phyloP scores from a whole-genome alignment of 2,329 filamentous ascomycete species.

The Cladosporium colombiae region DNA sequence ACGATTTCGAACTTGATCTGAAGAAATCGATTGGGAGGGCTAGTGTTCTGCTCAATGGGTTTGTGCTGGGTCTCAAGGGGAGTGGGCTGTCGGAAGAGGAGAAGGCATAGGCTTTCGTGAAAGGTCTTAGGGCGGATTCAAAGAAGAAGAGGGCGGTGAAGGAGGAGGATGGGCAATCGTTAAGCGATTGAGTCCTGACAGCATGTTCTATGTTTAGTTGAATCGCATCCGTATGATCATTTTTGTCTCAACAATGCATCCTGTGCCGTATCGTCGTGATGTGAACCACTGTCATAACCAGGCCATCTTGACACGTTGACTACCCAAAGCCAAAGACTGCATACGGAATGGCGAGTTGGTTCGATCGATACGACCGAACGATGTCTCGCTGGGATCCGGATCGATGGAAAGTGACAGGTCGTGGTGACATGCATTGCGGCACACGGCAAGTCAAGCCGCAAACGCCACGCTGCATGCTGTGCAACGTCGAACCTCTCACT shows the following conservation, averaged over 20 bases:
- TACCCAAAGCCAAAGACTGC: too few species aligned
- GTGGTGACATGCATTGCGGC: conserved; percentile 6
- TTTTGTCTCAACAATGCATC: not conserved
- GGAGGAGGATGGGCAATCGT: conserved; percentile 12
- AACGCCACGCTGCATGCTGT: not conserved
- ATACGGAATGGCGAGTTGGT: not conserved
- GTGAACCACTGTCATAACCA: too few species aligned
- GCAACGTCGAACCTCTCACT: not conserved
- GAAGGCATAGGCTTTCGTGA: conserved; percentile 26
- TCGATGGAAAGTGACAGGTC: conserved; percentile 10
- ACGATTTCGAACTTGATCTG: conserved; percentile 33
- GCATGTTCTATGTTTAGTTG: not conserved
- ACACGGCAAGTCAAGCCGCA: not conserved
- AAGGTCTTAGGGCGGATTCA: conserved; percentile 22
- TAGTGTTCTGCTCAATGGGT: conserved; percentile 21
- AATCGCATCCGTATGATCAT: not conserved
- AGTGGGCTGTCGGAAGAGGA: conserved; percentile 20
- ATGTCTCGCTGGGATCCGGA: not conserved
- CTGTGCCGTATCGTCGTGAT: too few species aligned
- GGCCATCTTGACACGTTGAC: too few species aligned
- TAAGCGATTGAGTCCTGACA: conserved; percentile 14
- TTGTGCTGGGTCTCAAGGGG: conserved; percentile 9
- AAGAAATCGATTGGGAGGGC: conserved; percentile 26
- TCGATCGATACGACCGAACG: not conserved
- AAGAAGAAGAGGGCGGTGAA: conserved; percentile 16